Evolutionary conservation across 108 stramenopile genomes (phyloP).

Genomic region (Skeletonema grethae): DNA sequence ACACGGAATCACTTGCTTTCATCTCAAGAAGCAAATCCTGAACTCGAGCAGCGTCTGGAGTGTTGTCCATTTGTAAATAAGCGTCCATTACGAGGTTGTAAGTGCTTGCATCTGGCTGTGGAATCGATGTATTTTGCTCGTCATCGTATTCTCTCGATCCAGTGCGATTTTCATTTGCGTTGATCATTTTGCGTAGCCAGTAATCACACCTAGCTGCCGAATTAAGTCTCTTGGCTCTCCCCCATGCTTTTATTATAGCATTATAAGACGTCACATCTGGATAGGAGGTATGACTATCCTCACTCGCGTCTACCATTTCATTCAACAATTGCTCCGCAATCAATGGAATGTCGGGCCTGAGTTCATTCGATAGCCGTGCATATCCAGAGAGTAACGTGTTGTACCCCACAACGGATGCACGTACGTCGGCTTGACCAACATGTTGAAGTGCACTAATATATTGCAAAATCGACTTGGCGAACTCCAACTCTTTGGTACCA

Average conservation of each 20-base stretch:
- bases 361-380: constrained; percentile 47
- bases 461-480: constrained; percentile 53
- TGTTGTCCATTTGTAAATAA: constrained; percentile 18
- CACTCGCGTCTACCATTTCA: constrained; percentile 56
- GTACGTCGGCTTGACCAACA: constrained; percentile 48
- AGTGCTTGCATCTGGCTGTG: constrained; percentile 48
- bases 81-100: constrained; percentile 78
- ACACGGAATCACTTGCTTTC: constrained; percentile 46
- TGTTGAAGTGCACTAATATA: constrained; percentile 60
- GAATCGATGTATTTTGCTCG: constrained; percentile 4
- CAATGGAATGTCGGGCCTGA: constrained; percentile 44
- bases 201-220: constrained; percentile 62
- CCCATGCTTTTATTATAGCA: constrained; percentile 75
- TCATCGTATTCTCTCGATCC: constrained; percentile 8
- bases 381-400: constrained; percentile 71
- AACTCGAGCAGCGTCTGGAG: constrained; percentile 49
- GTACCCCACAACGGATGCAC: constrained; percentile 61
- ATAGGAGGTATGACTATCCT: constrained; percentile 6
- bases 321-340: constrained; percentile 68
- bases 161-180: constrained; percentile 28
- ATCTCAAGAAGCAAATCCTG: constrained; percentile 72
- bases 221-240: constrained; percentile 49
- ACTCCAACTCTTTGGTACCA: constrained; percentile 63
- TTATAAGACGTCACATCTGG: constrained; percentile 68
- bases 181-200: constrained; percentile 75